Conservation (phyloP, 352 stramenopile species). For the Phytopythium helicoides region DNA sequence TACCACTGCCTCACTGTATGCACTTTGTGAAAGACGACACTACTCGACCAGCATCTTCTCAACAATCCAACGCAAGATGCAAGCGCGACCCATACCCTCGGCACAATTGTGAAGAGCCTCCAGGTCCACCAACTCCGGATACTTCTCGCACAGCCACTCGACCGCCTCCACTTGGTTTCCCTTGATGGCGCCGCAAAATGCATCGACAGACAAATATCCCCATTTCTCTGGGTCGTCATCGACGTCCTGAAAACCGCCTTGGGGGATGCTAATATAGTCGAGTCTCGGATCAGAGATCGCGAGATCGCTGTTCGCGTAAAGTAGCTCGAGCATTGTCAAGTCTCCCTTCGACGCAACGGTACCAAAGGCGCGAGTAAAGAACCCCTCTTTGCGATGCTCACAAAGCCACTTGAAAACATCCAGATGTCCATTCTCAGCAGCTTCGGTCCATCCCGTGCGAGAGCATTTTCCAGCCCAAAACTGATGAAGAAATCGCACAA, state of each 20-base stretch:
- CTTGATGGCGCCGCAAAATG: not conserved
- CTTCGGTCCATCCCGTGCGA: no score
- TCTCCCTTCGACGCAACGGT: not conserved
- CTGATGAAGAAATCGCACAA: not conserved
- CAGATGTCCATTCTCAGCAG: not conserved
- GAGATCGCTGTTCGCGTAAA: not conserved
- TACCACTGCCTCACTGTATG: no score
- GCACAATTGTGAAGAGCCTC: not conserved
- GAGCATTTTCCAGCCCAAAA: no score
- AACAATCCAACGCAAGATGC: constrained; percentile 1
- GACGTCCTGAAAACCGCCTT: no score
- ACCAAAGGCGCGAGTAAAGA: not conserved
- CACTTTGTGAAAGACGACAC: no score
- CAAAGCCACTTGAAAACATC: constrained; percentile 1
- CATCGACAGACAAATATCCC: not conserved
- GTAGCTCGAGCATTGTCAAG: constrained; percentile 1
- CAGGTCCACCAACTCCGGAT: not conserved
- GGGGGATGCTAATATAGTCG: no score
- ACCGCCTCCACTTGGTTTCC: constrained; percentile 5
- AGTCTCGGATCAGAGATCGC: not conserved
- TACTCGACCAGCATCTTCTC: not conserved
- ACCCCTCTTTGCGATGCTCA: not conserved
- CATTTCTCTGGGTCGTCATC: no score
- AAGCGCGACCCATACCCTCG: not conserved
- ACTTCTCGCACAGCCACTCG: constrained; percentile 4